phyloP scores from a whole-genome alignment of 768 basidiomycete species.

The Tulasnella sp. region DNA sequence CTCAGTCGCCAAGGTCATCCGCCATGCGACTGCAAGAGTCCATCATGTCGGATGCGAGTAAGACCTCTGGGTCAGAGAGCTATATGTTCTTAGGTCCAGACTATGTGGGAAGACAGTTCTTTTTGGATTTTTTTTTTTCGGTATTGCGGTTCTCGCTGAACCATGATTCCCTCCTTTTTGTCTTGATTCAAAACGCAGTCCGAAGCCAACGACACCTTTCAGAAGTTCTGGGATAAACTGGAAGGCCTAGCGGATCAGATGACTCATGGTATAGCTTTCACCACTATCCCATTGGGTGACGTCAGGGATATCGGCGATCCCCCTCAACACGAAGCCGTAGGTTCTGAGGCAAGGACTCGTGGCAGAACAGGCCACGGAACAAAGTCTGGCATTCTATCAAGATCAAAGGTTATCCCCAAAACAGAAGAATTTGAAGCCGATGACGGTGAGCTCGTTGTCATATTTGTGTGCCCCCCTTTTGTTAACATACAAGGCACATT shows the following conservation, averaged over 20 bases:
- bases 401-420: no score
- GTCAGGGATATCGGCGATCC: neutral
- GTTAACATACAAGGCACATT: neutral
- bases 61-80: slow-evolving; percentile 66
- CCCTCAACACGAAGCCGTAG: no score
- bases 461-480: neutral
- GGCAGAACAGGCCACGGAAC: no score
- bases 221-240: slow-evolving; percentile 81
- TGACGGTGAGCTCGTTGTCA: neutral
- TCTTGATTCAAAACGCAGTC: slow-evolving; percentile 34
- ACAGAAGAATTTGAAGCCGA: neutral
- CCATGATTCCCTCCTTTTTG: no score
- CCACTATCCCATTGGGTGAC: slow-evolving; percentile 52
- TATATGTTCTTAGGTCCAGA: slow-evolving; percentile 80
- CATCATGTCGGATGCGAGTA: slow-evolving; percentile 27
- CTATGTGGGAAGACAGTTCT: slow-evolving; percentile 33
- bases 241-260: slow-evolving; percentile 78
- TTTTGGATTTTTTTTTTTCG: slow-evolving; percentile 1
- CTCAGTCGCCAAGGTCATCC: slow-evolving; percentile 7
- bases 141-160: neutral
- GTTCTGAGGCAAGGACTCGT: no score
- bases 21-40: slow-evolving; percentile 17
- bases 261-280: slow-evolving; percentile 73
- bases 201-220: slow-evolving; percentile 78
- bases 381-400: no score